Evolutionary conservation across 2,329 filamentous ascomycete genomes (phyloP).

Genomic region (Alternaria triticina): DNA sequence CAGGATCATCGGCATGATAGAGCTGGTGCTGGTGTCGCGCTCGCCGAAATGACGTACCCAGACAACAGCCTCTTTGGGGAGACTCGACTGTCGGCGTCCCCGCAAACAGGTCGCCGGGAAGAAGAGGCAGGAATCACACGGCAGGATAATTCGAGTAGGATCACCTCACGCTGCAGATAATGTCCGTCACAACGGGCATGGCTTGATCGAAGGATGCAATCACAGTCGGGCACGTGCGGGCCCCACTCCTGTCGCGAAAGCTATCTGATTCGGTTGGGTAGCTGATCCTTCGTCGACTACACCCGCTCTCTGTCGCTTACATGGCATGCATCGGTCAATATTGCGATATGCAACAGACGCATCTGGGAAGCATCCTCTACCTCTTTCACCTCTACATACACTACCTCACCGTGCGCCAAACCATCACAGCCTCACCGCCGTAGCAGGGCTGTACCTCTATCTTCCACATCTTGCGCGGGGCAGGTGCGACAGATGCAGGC

Average conservation of each 20-base stretch:
- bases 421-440: conserved; percentile 8
- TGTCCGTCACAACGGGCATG: conserved; percentile 13
- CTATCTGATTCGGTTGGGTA: background rate
- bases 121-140: conserved; percentile 7
- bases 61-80: background rate
- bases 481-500: conserved; percentile 1
- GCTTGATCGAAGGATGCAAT: conserved; percentile 8
- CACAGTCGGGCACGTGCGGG: conserved; percentile 9
- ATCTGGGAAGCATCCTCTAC: background rate
- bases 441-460: conserved; percentile 7
- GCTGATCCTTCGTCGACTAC: background rate
- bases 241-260: background rate
- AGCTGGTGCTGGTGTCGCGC: background rate
- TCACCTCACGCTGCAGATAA: conserved; percentile 12
- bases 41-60: conserved; percentile 2
- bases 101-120: conserved; percentile 11
- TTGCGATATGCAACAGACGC: background rate
- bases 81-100: conserved; percentile 3
- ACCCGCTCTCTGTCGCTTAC: conserved; percentile 4
- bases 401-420: background rate
- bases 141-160: conserved; percentile 6
- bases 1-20: background rate
- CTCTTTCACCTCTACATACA: background rate
- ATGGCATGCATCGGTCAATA: conserved; percentile 5
- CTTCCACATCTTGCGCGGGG: conserved; percentile 7